Conservation (phyloP, 805 yeast genomes). For the Metschnikowia gelsemii region DNA sequence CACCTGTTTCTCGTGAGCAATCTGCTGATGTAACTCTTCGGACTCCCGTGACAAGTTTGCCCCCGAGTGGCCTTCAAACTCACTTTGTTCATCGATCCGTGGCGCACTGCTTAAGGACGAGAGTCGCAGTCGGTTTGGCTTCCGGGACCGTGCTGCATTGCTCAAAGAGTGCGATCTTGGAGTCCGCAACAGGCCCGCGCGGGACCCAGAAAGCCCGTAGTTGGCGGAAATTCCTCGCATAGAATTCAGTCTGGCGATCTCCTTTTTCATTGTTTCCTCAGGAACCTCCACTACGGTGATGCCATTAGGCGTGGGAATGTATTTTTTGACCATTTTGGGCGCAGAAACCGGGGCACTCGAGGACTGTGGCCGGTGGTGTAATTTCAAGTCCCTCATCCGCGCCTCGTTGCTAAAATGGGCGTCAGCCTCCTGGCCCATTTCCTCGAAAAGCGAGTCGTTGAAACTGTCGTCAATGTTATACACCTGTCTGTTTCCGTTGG, state of each 20-base stretch:
- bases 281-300: slow-evolving; percentile 70
- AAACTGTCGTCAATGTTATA: slow-evolving; percentile 32
- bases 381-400: slow-evolving; percentile 35
- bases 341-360: no score
- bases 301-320: slow-evolving; percentile 74
- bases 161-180: slow-evolving; percentile 29
- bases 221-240: no score
- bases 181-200: slow-evolving; percentile 20
- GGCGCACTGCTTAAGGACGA: slow-evolving; percentile 15
- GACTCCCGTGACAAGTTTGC: slow-evolving; percentile 18
- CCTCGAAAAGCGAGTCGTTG: slow-evolving; percentile 33
- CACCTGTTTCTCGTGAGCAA: slow-evolving; percentile 38
- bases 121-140: slow-evolving; percentile 16
- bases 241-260: slow-evolving; percentile 41
- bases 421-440: slow-evolving; percentile 22
- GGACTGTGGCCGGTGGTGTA: slow-evolving; percentile 24
- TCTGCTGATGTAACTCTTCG: slow-evolving; percentile 32
- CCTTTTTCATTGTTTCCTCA: slow-evolving; percentile 38
- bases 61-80: slow-evolving; percentile 19
- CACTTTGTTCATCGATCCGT: slow-evolving; percentile 21
- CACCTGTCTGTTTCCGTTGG: slow-evolving; percentile 5
- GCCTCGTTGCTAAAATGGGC: slow-evolving; percentile 32
- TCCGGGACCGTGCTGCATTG: slow-evolving; percentile 11
- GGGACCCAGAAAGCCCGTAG: slow-evolving; percentile 27
- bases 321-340: slow-evolving; percentile 56